These are phyloP conservation scores for Circinella minor DNA, from an alignment of 371 early-diverging fungal genomes.

Conservation along the genomic window DNA sequence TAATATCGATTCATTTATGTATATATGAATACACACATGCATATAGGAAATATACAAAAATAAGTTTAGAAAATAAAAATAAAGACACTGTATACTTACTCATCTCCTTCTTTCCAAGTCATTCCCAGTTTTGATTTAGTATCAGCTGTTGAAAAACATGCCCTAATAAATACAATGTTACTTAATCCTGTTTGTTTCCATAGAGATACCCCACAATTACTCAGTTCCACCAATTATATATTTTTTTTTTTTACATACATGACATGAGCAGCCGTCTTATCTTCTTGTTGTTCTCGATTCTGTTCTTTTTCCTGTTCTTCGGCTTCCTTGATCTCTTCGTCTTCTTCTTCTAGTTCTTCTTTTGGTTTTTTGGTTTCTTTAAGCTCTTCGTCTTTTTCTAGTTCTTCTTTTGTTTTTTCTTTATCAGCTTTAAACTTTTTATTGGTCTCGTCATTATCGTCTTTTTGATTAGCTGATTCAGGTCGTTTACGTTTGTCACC, in stretches of 20 bases:
- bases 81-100: slow-evolving; percentile 31
- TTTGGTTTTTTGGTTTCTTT: slow-evolving; percentile 19
- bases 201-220: not conserved
- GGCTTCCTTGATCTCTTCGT: slow-evolving; percentile 27
- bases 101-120: slow-evolving; percentile 53
- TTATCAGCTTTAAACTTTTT: not conserved
- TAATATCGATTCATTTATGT: no score
- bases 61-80: no score
- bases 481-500: slow-evolving; percentile 5
- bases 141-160: slow-evolving; percentile 38
- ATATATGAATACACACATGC: no score
- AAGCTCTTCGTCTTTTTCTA: slow-evolving; percentile 20
- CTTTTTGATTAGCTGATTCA: not conserved
- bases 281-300: slow-evolving; percentile 32
- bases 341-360: slow-evolving; percentile 8
- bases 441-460: not conserved
- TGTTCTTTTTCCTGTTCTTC: slow-evolving; percentile 31
- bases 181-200: no score
- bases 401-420: not conserved
- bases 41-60: no score
- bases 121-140: slow-evolving; percentile 23
- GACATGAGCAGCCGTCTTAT: slow-evolving; percentile 40
- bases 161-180: slow-evolving; percentile 18
- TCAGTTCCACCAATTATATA: not conserved
- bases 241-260: slow-evolving; percentile 25